Evolutionary conservation across 1,139 yeast species (phyloP), one percentile per base, ranked within the genome.

Genomic region (Candida neerlandica): DNA sequence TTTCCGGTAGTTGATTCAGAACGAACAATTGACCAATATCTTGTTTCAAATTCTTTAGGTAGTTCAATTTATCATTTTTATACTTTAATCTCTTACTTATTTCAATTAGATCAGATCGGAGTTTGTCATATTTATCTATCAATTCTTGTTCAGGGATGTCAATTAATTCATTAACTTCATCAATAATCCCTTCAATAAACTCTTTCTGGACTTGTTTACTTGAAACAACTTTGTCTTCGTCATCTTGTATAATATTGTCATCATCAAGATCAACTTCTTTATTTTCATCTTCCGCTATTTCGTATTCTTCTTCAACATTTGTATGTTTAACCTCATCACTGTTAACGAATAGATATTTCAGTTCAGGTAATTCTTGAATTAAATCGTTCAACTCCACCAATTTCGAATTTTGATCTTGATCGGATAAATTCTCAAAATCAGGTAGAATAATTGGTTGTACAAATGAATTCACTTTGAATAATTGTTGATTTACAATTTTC

Each of bases 331-430:
- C 51, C 2, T 51, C 55, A 2, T 48, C 53, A 7, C 35, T 47
- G 9, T 43, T 35, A 9, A 50, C 46, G 16, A 68, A 52, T 41
- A 74, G 58, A 50, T 71, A 69, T 52, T 64, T 64, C 6, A 65
- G 53, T 46, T 70, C 72, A 0, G 80, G 80, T 41, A 75, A 60
- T 39, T 69, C 72, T 1, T 52, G 46, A 5, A 71, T 60, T 50
- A 72, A 53, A 4, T 54, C 55, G 12, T 58, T 61, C 21, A 73
- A 59, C 46, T 66, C 64, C 19, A 43, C 52, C 40, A 60, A 42
- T 40, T 45, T 45, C 37, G 48, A 43, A 33, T 43, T 34, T 33
- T 41, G 46, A 32, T 52, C 52, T 50, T 53, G 40, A 26, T 51
- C 49, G 21, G 60, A 51, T 30, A 53, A 46, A 15, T 55, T 53